Evolutionary conservation across 2,329 filamentous ascomycete species (phyloP).

Genomic region (Bipolaris bicolor): DNA sequence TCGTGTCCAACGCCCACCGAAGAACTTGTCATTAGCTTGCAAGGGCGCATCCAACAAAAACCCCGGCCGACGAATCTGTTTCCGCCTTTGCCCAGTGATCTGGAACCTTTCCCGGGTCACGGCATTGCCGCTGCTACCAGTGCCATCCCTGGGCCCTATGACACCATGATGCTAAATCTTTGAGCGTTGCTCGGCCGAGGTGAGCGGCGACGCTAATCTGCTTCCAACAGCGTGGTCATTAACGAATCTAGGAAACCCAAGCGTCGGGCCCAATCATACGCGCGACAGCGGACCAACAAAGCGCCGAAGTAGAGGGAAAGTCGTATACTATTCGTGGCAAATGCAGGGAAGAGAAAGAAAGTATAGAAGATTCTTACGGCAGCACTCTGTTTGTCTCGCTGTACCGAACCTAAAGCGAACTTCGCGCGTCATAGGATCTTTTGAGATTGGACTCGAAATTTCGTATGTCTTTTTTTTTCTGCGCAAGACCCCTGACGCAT

Average conservation of each 20-base stretch:
- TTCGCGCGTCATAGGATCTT: background rate
- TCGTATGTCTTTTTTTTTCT: background rate
- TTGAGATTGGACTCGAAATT: background rate
- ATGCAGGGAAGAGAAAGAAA: background rate
- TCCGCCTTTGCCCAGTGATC: conserved; percentile 4
- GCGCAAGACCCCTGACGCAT: background rate
- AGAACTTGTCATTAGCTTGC: background rate
- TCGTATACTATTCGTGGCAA: background rate
- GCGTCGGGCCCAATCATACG: background rate
- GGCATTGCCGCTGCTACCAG: conserved; percentile 5
- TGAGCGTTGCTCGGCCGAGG: background rate
- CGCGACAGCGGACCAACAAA: background rate
- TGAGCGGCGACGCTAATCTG: background rate
- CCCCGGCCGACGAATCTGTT: conserved; percentile 5
- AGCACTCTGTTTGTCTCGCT: background rate
- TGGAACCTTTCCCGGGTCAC: conserved; percentile 10
- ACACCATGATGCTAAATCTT: conserved; percentile 2
- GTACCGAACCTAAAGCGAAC: background rate
- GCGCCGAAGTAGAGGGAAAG: background rate
- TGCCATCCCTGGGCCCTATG: conserved; percentile 7
- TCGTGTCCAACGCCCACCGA: background rate
- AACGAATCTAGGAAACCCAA: background rate
- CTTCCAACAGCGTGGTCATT: background rate
- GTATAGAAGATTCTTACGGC: background rate
- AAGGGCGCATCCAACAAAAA: conserved; percentile 6